These are phyloP conservation scores for Crithidia fasciculata DNA, from an alignment of 208 protist species.

Conservation along the genomic window DNA sequence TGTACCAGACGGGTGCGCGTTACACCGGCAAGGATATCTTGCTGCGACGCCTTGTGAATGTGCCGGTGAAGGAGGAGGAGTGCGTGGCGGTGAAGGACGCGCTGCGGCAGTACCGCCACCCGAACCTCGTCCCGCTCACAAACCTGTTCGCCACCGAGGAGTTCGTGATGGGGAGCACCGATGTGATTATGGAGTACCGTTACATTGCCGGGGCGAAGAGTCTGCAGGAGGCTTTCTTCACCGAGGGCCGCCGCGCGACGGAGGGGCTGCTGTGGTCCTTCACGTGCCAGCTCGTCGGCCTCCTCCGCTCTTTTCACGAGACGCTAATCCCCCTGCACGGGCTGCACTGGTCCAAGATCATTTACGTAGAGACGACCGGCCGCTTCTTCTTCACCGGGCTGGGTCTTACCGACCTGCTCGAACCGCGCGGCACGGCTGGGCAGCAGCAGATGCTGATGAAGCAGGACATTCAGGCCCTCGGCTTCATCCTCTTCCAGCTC, in stretches of 20 bases:
- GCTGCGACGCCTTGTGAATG: constrained; percentile 76
- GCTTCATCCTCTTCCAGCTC: constrained; percentile 84
- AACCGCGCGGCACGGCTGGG: constrained; percentile 41
- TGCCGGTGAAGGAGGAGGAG: constrained; percentile 56
- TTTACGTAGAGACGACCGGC: constrained; percentile 78
- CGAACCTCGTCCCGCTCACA: constrained; percentile 81
- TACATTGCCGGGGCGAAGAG: constrained; percentile 80
- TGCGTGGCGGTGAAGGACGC: constrained; percentile 58
- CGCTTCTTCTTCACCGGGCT: constrained; percentile 88
- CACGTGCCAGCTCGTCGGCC: constrained; percentile 83
- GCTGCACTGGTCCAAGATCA: constrained; percentile 84
- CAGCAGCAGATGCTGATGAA: constrained; percentile 59
- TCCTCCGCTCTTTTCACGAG: constrained; percentile 88
- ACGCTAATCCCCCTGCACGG: constrained; percentile 75
- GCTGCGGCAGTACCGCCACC: constrained; percentile 78
- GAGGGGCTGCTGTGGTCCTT: constrained; percentile 90
- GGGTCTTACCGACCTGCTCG: constrained; percentile 79
- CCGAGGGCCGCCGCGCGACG: constrained; percentile 58
- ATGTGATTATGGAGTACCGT: constrained; percentile 90
- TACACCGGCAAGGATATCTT: constrained; percentile 81
- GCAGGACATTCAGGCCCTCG: constrained; percentile 82
- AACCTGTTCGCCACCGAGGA: constrained; percentile 80
- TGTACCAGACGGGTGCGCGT: constrained; percentile 79
- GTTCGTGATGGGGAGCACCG: constrained; percentile 85
- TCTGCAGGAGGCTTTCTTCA: constrained; percentile 82